Evolutionary conservation across 2,329 filamentous ascomycete genomes (phyloP), one percentile per base, ranked within the genome.

Genomic region (Aspergillus vadensis): DNA sequence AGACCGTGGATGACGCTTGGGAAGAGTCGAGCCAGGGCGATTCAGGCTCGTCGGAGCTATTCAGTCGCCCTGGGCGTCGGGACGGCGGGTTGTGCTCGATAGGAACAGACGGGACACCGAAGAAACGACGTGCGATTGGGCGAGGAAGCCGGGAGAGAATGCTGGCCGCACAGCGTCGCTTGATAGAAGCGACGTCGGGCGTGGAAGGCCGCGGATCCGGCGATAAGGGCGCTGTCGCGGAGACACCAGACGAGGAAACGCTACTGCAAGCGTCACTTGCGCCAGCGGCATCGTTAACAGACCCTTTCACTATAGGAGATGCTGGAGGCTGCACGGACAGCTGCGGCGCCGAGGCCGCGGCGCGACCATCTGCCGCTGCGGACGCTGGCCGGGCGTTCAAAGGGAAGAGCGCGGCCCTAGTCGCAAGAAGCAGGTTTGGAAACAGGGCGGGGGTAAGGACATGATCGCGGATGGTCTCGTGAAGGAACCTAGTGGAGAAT

Each of bases 361-460:
- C 57, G 57, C 57, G 55, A 61, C 55, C 58, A 19, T 54, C 52
- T 36, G 43, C 51, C 53, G 54, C 56, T 48, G 64, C 57, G 62
- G 59, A 64, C 55, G 86, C 84, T 61, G 88, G 89, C 63, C 89
- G 88, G 69, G 86, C 82, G 77, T 96, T 96, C 77, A 91, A 90
- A 67, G 95, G 94, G 74, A 97, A 98, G 58, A 98, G 81, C 62
- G 90, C 86, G 69, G 85, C 86, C 73, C 95, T 90, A 70, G 91
- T 83, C 67, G 87, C 75, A 57, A 73, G 74, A 21, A 81, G 74
- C 67, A 91, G 77, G 72, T 82, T 81, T 73, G 90, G 87, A 58
- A 92, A 81, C 67, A 85, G 82, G 63, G 83, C 82, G 67, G 88
- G 82, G 77, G 88, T 85, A 63, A 92, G 81, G 62, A 91, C 73